Evolutionary conservation across 2,329 filamentous ascomycete species (phyloP), one percentile per base, ranked within the genome.

Genomic region (Alternaria gansuensis): DNA sequence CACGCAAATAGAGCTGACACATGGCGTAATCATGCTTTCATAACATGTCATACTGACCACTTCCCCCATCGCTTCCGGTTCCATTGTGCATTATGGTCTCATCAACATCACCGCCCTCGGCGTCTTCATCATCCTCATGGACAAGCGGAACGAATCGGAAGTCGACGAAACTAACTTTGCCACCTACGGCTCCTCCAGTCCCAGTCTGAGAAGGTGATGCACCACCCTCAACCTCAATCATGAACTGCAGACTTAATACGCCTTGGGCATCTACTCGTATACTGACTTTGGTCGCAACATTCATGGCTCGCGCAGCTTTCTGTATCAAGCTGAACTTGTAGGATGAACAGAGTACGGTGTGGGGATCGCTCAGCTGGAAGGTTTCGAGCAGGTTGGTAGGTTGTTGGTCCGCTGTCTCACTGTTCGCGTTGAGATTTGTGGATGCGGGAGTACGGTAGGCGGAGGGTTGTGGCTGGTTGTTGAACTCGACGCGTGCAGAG

Each of bases 191-290:
- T 84, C 6, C 85, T 85, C 34, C 49, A 24, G 23, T 51, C 11
- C 26, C 52, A 8, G 31, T 17, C 4, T 48, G 44, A 14, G 21
- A 34, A 36, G n/a, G n/a, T 21, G 54, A 48, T 23, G 39, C 50
- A 7, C 51, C 54, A 3, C 60, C 46, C 62, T 95, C 92, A 40
- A 93, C 83, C 74, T 97, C 92, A 14, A 99, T 89, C 90, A 99
- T 95, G 71, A 98, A 97, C 74, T 99, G 95, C 75, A 98, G 80
- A 77, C 92, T 97, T 64, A 99, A 78, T 29, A 99, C 94, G 0
- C 95, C 94, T 74, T 97, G 92, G 2, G 86, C 84, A 77, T 99
- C 95, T 0, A 92, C 90, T 14, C 95, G 85, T 61, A 99, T 85
- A 74, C 93, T 97, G 57, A 98, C 93, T 78, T 98, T 99, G 71